phyloP scores from a whole-genome alignment of 805 yeast species.

The Vanderwaltozyma polyspora region DNA sequence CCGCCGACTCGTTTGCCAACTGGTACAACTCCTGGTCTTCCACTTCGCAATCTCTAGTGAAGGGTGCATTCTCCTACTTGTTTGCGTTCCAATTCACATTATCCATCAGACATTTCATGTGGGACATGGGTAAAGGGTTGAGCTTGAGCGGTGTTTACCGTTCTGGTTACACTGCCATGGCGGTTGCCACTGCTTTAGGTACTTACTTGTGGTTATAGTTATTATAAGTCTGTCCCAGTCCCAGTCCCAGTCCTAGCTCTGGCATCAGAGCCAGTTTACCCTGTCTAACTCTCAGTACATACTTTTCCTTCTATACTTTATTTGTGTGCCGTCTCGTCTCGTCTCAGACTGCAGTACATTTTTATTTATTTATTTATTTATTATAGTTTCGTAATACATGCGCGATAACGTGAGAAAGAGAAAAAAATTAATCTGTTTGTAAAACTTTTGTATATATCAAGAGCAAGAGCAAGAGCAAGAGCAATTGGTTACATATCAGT shows the following conservation, averaged over 20 bases:
- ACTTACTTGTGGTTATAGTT: constrained; percentile 33
- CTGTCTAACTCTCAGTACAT: too few species aligned
- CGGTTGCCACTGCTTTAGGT: constrained; percentile 45
- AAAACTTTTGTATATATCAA: too few species aligned
- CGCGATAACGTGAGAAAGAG: too few species aligned
- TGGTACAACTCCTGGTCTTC: constrained; percentile 51
- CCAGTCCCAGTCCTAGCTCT: constrained; percentile 10
- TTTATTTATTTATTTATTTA: too few species aligned
- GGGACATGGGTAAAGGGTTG: constrained; percentile 83
- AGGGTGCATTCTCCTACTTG: constrained; percentile 66
- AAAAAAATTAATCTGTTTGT: too few species aligned
- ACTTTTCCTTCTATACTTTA: too few species aligned
- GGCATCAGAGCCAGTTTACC: neutral
- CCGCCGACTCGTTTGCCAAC: constrained; percentile 26
- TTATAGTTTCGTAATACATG: too few species aligned
- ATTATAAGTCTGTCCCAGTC: too few species aligned
- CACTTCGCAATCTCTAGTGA: constrained; percentile 47
- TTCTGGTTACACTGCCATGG: constrained; percentile 82
- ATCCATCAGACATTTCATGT: constrained; percentile 85
- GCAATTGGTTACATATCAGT: too few species aligned
- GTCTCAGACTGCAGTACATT: too few species aligned
- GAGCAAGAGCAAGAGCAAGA: too few species aligned
- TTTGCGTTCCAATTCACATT: constrained; percentile 79
- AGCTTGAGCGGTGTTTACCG: constrained; percentile 79
- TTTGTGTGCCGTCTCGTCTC: too few species aligned